These are phyloP conservation scores for Babesia caballi DNA, from an alignment of 169 alveolate species.

Conservation along the genomic window DNA sequence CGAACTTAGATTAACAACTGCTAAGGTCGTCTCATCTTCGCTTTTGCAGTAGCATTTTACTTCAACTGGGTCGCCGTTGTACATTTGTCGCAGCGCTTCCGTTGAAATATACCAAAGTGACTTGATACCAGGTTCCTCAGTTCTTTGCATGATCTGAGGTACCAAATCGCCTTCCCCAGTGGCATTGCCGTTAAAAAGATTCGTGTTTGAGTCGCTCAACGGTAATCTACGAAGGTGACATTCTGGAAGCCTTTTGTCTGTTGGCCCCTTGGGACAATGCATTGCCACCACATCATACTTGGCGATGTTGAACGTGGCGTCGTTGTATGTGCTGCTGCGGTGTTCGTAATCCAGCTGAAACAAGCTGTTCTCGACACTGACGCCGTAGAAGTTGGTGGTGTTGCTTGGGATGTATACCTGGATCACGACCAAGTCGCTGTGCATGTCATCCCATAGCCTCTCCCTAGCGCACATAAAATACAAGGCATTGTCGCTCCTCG, in stretches of 20 bases:
- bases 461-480: slow-evolving; percentile 14
- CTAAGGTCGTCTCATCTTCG: not conserved
- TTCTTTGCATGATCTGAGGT: not conserved
- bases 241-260: not conserved
- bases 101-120: slow-evolving; percentile 14
- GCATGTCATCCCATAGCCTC: slow-evolving; percentile 10
- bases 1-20: not conserved
- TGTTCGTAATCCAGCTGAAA: not conserved
- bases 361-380: not conserved
- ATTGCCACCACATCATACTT: slow-evolving; percentile 10
- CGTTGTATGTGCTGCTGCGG: not conserved
- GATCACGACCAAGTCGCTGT: slow-evolving; percentile 24
- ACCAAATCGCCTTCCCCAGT: not conserved
- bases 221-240: not conserved
- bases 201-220: not conserved
- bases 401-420: slow-evolving; percentile 22
- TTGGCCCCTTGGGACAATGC: slow-evolving; percentile 33
- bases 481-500: slow-evolving; percentile 23
- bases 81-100: not conserved
- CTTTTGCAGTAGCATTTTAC: not conserved
- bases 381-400: slow-evolving; percentile 14
- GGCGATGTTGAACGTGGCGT: slow-evolving; percentile 17
- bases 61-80: not conserved
- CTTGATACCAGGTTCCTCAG: not conserved
- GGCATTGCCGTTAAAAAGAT: not conserved